A percentile compares a stretch with the other conserved stretches of the same genome.
These are phyloP conservation scores for Sporobolomyces pararoseus DNA, from an alignment of 768 basidiomycete species.

Conservation along the genomic window DNA sequence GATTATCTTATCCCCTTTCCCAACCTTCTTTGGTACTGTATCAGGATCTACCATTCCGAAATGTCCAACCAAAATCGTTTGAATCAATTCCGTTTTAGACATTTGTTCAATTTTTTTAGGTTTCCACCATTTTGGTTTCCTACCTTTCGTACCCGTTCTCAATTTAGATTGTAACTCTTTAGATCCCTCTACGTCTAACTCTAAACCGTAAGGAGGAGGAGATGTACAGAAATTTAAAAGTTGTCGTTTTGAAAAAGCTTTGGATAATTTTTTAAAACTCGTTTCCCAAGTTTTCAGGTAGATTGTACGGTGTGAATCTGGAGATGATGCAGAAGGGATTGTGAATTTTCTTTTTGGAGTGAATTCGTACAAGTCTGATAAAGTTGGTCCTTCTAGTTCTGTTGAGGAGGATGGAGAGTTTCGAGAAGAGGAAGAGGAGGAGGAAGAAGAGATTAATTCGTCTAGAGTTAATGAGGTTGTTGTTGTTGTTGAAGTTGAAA, in stretches of 20 bases:
- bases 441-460: not conserved
- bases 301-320: conserved; percentile 23
- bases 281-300: conserved; percentile 15
- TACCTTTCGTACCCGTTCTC: conserved; percentile 5
- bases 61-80: conserved; percentile 24
- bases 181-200: not conserved
- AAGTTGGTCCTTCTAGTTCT: conserved; percentile 3
- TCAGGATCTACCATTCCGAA: conserved; percentile 29
- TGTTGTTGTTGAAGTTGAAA: too few relatives aligned
- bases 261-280: not conserved
- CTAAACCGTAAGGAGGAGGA: not conserved
- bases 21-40: not conserved
- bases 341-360: conserved; percentile 11
- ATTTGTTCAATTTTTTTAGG: conserved; percentile 29
- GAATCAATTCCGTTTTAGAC: conserved; percentile 31
- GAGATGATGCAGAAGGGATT: conserved; percentile 14
- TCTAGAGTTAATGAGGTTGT: not conserved
- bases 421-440: not conserved
- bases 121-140: conserved; percentile 23
- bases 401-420: too few relatives aligned
- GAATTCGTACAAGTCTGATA: conserved; percentile 14
- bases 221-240: not conserved
- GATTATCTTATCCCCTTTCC: not conserved
- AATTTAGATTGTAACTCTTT: not conserved
- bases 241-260: conserved; percentile 32